These are phyloP conservation scores for Lycium barbarum DNA, from an alignment of 257 asterid species.

Conservation along the genomic window DNA sequence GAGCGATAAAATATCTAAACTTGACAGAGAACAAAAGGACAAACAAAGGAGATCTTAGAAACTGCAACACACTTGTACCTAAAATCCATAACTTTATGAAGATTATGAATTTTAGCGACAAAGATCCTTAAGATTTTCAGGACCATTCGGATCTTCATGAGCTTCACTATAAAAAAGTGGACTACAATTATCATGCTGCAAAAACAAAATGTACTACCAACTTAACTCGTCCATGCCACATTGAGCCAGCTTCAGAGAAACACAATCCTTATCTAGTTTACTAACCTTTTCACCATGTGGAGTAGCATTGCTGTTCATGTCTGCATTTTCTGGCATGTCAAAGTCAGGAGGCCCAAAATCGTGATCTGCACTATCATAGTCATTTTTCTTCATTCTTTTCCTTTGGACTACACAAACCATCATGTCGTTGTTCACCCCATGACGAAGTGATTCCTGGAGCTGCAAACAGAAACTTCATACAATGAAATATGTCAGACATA, in stretches of 20 bases:
- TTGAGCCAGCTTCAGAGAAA: conserved; percentile 18
- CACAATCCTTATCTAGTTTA: neutral
- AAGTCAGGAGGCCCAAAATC: conserved; percentile 62
- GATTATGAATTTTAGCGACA: conserved; percentile 50
- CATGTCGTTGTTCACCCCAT: conserved; percentile 46
- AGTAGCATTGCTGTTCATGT: conserved; percentile 46
- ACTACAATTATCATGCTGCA: conserved; percentile 56
- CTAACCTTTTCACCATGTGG: conserved; percentile 59
- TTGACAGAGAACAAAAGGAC: neutral
- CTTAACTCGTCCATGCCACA: neutral
- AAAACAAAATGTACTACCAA: conserved; percentile 25
- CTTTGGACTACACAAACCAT: conserved; percentile 40
- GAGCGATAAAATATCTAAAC: conserved; percentile 21
- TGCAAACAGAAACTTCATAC: conserved; percentile 50
- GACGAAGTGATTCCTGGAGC: conserved; percentile 81
- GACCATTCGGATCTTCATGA: conserved; percentile 51
- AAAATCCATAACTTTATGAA: neutral
- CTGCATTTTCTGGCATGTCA: conserved; percentile 60
- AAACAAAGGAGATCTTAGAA: conserved; percentile 10
- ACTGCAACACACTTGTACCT: conserved; percentile 54
- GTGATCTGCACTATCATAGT: conserved; percentile 69
- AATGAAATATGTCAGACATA: conserved; percentile 20
- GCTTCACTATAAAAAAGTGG: conserved; percentile 40
- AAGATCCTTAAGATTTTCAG: conserved; percentile 83
- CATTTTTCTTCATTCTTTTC: conserved; percentile 49